A percentile compares a stretch with the other conserved stretches of the same genome.
These are phyloP conservation scores for Cyclotella kingstonii DNA, from an alignment of 108 stramenopile species.

Conservation along the genomic window DNA sequence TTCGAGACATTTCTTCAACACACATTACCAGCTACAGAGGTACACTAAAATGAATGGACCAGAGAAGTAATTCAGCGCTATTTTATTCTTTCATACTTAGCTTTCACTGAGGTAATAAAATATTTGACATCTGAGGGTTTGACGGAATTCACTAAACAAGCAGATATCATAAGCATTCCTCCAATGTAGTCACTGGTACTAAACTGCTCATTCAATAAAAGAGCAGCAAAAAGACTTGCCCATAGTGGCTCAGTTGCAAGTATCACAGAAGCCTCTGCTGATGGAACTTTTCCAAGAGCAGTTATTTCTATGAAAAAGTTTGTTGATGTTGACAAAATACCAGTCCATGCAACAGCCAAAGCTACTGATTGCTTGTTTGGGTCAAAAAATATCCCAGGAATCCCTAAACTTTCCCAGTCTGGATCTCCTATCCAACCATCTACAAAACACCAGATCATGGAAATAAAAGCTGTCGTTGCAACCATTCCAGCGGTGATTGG, in stretches of 20 bases:
- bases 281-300: slow-evolving; percentile 33
- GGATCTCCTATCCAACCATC: slow-evolving; percentile 43
- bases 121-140: slow-evolving; percentile 18
- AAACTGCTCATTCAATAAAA: slow-evolving; percentile 35
- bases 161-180: slow-evolving; percentile 42
- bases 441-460: slow-evolving; percentile 35
- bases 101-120: too few relatives aligned
- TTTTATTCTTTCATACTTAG: too few relatives aligned
- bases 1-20: too few relatives aligned
- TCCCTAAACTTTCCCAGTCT: slow-evolving; percentile 20
- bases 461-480: slow-evolving; percentile 21
- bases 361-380: slow-evolving; percentile 32
- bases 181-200: slow-evolving; percentile 38
- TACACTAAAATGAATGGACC: too few relatives aligned
- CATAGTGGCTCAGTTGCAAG: slow-evolving; percentile 54
- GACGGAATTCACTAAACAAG: slow-evolving; percentile 40
- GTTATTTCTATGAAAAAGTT: slow-evolving; percentile 46
- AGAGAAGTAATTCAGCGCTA: too few relatives aligned
- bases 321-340: slow-evolving; percentile 36
- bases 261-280: slow-evolving; percentile 46
- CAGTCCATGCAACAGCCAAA: slow-evolving; percentile 43
- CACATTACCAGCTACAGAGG: too few relatives aligned
- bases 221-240: slow-evolving; percentile 43
- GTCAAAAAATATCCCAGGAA: slow-evolving; percentile 35
- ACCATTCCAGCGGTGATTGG: slow-evolving; percentile 46